Evolutionary conservation across 2,329 filamentous ascomycete species (phyloP), one percentile per base, ranked within the genome.

Genomic region (Colletotrichum scovillei): DNA sequence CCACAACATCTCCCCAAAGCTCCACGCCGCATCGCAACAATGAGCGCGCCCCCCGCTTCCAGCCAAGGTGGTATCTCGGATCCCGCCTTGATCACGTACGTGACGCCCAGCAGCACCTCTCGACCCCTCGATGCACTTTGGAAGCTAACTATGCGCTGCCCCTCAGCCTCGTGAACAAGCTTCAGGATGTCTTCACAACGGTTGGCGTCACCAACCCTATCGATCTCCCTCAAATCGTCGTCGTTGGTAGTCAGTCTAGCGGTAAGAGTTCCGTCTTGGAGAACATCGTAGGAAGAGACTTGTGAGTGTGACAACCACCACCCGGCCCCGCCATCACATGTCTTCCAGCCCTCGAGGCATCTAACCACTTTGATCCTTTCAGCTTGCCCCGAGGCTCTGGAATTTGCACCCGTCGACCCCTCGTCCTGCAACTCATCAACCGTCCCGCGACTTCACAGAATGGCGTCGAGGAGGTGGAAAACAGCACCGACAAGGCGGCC

Each of bases 161-260:
- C 32, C 26, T 62, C 46, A 92, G 91, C 81, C 93, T 98, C 79
- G 97, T 99, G 83, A 99, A 99, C 89, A 98, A 97, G 88, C 92
- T 99, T 60, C 97, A 99, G 84, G 97, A 99, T 94, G 97, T 99
- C 78, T 99, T 99, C 83, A 93, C 96, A 75, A 98, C 97, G 55
- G 97, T 99, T 78, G 97, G 97, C 79, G 97, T 98, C 81, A 97
- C 98, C 90, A 99, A 99, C 86, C 97, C 97, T 75, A 99, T 99
- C 88, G 97, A 99, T 87, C 87, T 99, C 76, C 97, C 97, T 68
- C 97, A 99, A 88, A 99, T 99, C 83, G 96, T 93, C 78, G 97
- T 99, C 78, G 97, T 99, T 71, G 97, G 97, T 81, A 98, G 95
- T 84, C 97, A 99, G 87, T 99, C 97, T 24, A 98, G 96, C 84